Evolutionary conservation across 495 filamentous ascomycete species (phyloP).

Genomic region (Xanthoparmelia taractica): DNA sequence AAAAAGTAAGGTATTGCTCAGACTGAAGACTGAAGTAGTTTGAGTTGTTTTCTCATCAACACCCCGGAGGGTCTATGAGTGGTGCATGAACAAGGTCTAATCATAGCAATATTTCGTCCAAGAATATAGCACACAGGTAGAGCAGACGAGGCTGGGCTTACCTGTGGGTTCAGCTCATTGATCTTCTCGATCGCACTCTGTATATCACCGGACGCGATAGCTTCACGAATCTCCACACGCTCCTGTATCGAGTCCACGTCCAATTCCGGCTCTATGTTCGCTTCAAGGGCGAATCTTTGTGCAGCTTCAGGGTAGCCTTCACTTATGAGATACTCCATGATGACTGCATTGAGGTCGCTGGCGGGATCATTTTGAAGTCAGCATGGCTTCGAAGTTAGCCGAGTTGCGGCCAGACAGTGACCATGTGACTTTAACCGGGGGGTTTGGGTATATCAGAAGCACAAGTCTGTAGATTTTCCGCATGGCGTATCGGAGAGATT

Average conservation of each 20-base stretch:
- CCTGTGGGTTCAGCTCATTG: conserved; percentile 85
- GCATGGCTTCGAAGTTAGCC: conserved; percentile 15
- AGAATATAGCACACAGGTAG: conserved; percentile 13
- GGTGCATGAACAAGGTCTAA: conserved; percentile 97
- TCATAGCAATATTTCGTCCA: conserved; percentile 57
- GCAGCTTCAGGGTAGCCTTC: conserved; percentile 93
- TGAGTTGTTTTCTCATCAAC: conserved; percentile 91
- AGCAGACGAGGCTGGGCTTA: conserved; percentile 41
- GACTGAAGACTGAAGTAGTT: conserved; percentile 92
- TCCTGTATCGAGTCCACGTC: conserved; percentile 65
- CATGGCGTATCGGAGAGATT: conserved; percentile 98
- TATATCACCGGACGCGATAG: conserved; percentile 49
- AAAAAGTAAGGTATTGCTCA: conserved; percentile 52
- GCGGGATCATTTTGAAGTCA: conserved; percentile 26
- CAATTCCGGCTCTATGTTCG: conserved; percentile 69
- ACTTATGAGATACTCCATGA: conserved; percentile 95
- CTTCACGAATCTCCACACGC: conserved; percentile 56
- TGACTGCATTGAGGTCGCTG: conserved; percentile 90
- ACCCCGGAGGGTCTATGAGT: conserved; percentile 84
- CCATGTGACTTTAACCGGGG: neutral
- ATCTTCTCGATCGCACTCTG: conserved; percentile 75
- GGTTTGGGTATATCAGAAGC: conserved; percentile 3
- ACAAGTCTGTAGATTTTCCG: conserved; percentile 81
- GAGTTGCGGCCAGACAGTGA: neutral
- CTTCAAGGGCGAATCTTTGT: conserved; percentile 86